Base-by-base conservation (phyloP, 2,329 filamentous ascomycete species). In the Curvularia lunata region DNA sequence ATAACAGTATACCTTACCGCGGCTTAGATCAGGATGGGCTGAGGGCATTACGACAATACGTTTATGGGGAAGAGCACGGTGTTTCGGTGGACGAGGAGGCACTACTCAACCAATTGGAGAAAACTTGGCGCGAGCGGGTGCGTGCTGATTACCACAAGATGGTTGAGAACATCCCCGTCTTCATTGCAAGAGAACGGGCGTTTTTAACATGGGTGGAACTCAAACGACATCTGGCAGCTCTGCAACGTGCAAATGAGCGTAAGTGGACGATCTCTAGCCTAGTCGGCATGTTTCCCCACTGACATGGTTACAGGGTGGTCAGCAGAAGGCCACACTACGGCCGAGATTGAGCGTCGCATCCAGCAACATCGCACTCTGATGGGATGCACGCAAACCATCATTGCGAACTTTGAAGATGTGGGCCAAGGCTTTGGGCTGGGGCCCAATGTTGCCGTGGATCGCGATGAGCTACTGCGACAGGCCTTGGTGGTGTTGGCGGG, bases 201-300 rank as follows among this genome's bases (percentile, higher is more conserved):
- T 69, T 75, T 42, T 54, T 75, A 23, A 74, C 71, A 12, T 75
- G 73, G 73, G 69, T 75, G 38, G 73, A 75, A 48, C 62, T 75
- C 13, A 69, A 67, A 52, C 62, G 73, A 40, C 73, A 75, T 49
- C 54, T 75, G 32, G 70, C 72, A 52, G 73, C 73, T 34, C 69
- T 75, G 32, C 66, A 72, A 32, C 69, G 71, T 52, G 72, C 72
- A 46, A 70, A 70, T 28, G 65, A 67, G 59, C 67, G 73, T 75
- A 69, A 19, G 73, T 53, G 41, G 28, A 28, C 19, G 48, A 47
- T 34, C 30, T 37, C 32, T n/a, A 43, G 27, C 34, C 18, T 38
- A 25, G 50, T 56, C 41, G 32, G 18, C 38, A 13, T 54, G 21
- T 48, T 38, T 37, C 37, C 46, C 41, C 54, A 60, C 40, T 62